A percentile compares a stretch with the other conserved stretches of the same genome.
Evolutionary conservation across 495 filamentous ascomycete genomes (phyloP).

Genomic region (Annulohypoxylon stygium): DNA sequence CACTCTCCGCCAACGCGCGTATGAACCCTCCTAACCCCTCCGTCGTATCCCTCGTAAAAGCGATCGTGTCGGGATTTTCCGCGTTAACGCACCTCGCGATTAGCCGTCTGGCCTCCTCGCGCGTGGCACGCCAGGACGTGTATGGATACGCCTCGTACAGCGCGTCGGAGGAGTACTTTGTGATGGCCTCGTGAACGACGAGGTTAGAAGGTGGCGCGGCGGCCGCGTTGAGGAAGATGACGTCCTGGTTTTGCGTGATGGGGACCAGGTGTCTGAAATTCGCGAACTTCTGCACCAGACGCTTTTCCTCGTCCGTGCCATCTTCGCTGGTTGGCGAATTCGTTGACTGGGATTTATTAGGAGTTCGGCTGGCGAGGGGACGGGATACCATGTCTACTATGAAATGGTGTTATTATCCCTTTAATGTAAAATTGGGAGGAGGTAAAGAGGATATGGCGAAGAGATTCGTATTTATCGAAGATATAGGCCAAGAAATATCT

Average conservation of each 20-base stretch:
- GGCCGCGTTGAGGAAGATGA: constrained; percentile 42
- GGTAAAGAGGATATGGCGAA: neutral
- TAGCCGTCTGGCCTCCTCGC: constrained; percentile 31
- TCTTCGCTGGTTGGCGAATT: neutral
- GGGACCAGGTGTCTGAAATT: constrained; percentile 34
- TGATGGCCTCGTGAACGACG: constrained; percentile 44
- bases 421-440: neutral
- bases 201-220: constrained; percentile 43
- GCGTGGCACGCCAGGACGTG: constrained; percentile 16
- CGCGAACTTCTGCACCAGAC: constrained; percentile 33
- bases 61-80: constrained; percentile 30
- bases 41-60: constrained; percentile 47
- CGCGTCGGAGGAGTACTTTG: constrained; percentile 31
- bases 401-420: neutral
- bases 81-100: constrained; percentile 40
- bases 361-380: neutral
- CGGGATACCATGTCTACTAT: constrained; percentile 31
- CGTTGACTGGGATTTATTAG: neutral
- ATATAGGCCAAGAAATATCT: neutral
- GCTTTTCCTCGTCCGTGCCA: constrained; percentile 15
- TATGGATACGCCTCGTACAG: constrained; percentile 28
- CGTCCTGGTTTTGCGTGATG: constrained; percentile 20
- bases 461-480: neutral
- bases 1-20: constrained; percentile 1
- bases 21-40: constrained; percentile 43